Evolutionary conservation across 163 green algal species (phyloP), one percentile per base, ranked within the genome.

Genomic region (Trebouxia gelatinosa): DNA sequence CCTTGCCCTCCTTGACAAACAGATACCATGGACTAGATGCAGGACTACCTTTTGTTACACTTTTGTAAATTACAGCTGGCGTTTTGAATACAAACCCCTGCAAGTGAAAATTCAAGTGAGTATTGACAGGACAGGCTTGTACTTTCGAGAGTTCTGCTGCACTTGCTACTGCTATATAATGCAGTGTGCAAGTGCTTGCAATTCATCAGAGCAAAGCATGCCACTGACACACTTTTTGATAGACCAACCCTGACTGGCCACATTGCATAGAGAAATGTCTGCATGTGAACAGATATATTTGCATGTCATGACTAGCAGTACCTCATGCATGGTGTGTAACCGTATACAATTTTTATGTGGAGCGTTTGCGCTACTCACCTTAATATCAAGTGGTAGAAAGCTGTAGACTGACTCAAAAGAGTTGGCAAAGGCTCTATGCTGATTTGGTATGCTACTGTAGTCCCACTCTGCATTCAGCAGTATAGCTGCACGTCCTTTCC

Each of bases 361-460:
- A n/a, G n/a, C n/a, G n/a, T n/a, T n/a, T n/a, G n/a, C n/a, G n/a
- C n/a, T n/a, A 43, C 78, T 31, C n/a, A 86, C 85, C 74, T 90
- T 85, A 7, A 91, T 75, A 28, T 67, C 70, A 5, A 91, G 58
- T 2, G 86, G 86, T 29, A 87, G n/a, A 40, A 91, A 91, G 76
- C 77, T 85, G 81, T 91, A 91, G 13, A 89, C 62, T 23, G 74
- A 34, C 16, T 91, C 78, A 80, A 89, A 90, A 2, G 68, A 80
- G 38, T 74, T 77, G 26, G 78, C 58, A 65, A 90, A 85, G 0
- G 43, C 65, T 5, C 35, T 70, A 43, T 84, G 78, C 61, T 67
- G 7, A 39, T 11, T 11, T n/a, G 59, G 57, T 11, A 81, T 11
- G 17, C 16, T 31, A 11, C 74, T 51, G 1, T 71, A 32, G 17